Evolutionary conservation across 2,329 filamentous ascomycete species (phyloP), one percentile per base, ranked within the genome.

Genomic region (Microascus cirrosus): DNA sequence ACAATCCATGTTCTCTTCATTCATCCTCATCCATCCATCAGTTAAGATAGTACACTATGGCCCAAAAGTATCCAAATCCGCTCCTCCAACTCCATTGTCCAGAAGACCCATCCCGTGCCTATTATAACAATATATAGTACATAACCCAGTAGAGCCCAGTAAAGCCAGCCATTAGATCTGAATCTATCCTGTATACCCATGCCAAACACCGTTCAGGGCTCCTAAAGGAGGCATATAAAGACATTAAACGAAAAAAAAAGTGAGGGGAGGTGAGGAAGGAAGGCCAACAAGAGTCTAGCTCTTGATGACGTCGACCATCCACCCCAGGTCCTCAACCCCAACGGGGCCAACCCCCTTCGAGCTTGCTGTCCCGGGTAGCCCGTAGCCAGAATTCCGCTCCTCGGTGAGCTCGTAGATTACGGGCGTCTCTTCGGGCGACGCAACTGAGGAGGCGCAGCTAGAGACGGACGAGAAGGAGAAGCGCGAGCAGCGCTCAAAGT

Each of bases 241-340:
- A n/a, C 39, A 45, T 7, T n/a, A 45, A 45, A 45, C 7, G n/a
- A 32, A 12, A 45, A 32, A 12, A 11, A 34, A 53, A 15, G 11
- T 24, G 32, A 32, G 51, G 15, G 13, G 24, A 34, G 25, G 20
- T 12, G 51, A 10, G 51, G 24, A 13, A 32, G 51, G 51, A 50
- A 2, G 22, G n/a, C 7, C 5, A 12, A 50, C 20, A 32, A 32
- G 55, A 68, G 53, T 61, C 51, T 57, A 55, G 61, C 69, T 71
- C 32, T 64, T 68, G 55, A 82, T 78, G 25, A 73, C 68, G 35
- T 75, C 72, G 12, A 74, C 75, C 66, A 82, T 77, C 77, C 78
- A 81, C 57, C 75, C 72, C 60, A 81, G 68, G 64, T 82, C 79
- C 55, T 62, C 69, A 15, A 15, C 18, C 39, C 15, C 13, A 3